phyloP scores from a whole-genome alignment of 1,284 basidiomycete genomes.

The Agroathelia rolfsii region DNA sequence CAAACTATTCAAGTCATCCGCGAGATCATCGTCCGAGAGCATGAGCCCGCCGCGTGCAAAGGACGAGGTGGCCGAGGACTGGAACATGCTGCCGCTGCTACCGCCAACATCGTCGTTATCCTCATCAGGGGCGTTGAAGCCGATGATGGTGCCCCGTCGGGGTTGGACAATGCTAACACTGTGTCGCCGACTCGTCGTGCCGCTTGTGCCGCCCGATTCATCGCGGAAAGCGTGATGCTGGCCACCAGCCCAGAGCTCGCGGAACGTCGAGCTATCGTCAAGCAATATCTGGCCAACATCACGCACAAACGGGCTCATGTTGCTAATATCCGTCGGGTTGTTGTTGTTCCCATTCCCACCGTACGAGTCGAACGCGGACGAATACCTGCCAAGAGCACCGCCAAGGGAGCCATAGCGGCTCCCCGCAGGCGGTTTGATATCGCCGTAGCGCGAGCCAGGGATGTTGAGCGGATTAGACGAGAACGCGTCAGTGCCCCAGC shows the following conservation, averaged over 20 bases:
- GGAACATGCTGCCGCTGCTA: conserved; percentile 19
- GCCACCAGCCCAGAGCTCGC: conserved; percentile 66
- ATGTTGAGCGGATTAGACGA: conserved; percentile 44
- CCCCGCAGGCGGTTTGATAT: conserved; percentile 48
- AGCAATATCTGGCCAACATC: conserved; percentile 69
- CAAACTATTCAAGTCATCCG: conserved; percentile 56
- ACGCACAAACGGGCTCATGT: conserved; percentile 72
- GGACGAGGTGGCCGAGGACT: conserved; percentile 13
- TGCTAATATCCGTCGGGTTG: conserved; percentile 51
- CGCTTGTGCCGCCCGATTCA: conserved; percentile 57
- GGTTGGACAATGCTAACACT: conserved; percentile 81
- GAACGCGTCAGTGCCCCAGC: no score
- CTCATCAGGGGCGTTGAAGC: conserved; percentile 51
- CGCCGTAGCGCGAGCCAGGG: conserved; percentile 40
- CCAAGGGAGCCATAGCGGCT: conserved; percentile 60
- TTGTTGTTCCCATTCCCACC: conserved; percentile 37
- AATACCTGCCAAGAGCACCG: conserved; percentile 38
- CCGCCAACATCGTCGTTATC: conserved; percentile 36
- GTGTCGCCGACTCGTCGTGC: conserved; percentile 76
- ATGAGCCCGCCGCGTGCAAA: conserved; percentile 42
- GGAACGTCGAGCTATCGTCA: conserved; percentile 56
- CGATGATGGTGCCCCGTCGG: conserved; percentile 51
- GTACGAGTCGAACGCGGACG: conserved; percentile 28
- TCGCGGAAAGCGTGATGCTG: no score
- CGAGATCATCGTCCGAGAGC: conserved; percentile 76